Percentiles rank a stretch among this genome's conserved stretches.
These are phyloP conservation scores for Botrytis fragariae DNA, from an alignment of 2,329 filamentous ascomycete genomes.

Conservation along the genomic window DNA sequence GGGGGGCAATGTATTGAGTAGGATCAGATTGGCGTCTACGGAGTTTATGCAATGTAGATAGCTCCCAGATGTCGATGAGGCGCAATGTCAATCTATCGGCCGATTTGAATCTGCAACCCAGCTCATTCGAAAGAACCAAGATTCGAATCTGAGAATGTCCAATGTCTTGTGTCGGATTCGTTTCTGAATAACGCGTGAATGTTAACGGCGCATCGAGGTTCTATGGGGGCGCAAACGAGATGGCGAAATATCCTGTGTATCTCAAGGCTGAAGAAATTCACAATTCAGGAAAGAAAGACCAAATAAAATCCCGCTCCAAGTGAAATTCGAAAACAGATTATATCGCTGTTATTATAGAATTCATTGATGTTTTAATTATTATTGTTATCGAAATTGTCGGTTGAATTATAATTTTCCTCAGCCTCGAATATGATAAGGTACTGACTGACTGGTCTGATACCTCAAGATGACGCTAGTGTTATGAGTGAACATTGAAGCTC, in stretches of 20 bases:
- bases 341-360: not conserved
- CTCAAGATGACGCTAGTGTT: constrained; percentile 8
- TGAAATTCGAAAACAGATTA: not conserved
- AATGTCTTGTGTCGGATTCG: not conserved
- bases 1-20: not conserved
- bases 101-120: not conserved
- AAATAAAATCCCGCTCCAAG: not conserved
- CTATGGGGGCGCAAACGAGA: constrained; percentile 17
- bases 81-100: constrained; percentile 1
- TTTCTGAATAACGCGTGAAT: not conserved
- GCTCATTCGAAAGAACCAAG: constrained; percentile 10
- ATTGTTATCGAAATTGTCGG: not conserved
- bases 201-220: constrained; percentile 28
- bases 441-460: not conserved
- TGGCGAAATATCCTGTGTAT: constrained; percentile 5
- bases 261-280: not conserved
- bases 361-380: not conserved
- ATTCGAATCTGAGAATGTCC: not conserved
- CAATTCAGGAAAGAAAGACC: not conserved
- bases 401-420: constrained; percentile 19
- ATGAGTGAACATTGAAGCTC: too few species aligned
- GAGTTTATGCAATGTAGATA: not conserved
- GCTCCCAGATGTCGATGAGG: constrained; percentile 5
- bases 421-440: constrained; percentile 25
- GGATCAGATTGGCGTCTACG: not conserved